Evolutionary conservation across 129 eudicot genomes (phyloP).

Genomic region (Chrysanthemum lavandulifolium): DNA sequence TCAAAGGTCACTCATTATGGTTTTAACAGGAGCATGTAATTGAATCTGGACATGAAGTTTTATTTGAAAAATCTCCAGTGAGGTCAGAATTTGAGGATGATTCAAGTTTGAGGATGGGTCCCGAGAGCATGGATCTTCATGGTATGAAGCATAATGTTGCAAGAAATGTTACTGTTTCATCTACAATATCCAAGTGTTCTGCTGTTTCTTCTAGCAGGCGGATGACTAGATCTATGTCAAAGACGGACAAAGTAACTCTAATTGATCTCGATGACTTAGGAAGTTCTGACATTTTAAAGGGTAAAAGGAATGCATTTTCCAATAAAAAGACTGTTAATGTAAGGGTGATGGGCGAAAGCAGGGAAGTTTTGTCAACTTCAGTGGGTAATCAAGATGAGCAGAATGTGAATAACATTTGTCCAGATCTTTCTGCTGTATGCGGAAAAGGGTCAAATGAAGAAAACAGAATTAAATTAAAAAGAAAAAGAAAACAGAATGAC

Average conservation of each 20-base stretch:
- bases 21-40: conserved; percentile 24
- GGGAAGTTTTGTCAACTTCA: no score
- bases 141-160: background rate
- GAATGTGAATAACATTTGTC: background rate
- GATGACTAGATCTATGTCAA: conserved; percentile 32
- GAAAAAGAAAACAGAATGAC: conserved; percentile 20
- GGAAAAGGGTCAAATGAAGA: conserved; percentile 17
- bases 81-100: conserved; percentile 19
- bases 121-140: background rate
- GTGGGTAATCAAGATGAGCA: no score
- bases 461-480: conserved; percentile 14
- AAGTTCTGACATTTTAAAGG: conserved; percentile 17
- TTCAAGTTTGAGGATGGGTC: conserved; percentile 12
- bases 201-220: conserved; percentile 27
- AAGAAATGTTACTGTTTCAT: conserved; percentile 11
- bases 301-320: conserved; percentile 6
- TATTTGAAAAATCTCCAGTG: conserved; percentile 14
- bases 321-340: conserved; percentile 9
- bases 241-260: conserved; percentile 5
- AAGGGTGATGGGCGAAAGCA: no score
- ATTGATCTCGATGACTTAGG: conserved; percentile 2
- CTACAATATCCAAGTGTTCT: conserved; percentile 1
- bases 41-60: conserved; percentile 20
- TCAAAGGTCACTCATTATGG: conserved; percentile 1
- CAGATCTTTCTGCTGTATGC: background rate